phyloP scores from a whole-genome alignment of 2,329 filamentous ascomycete genomes.

The Trichophyton simii region DNA sequence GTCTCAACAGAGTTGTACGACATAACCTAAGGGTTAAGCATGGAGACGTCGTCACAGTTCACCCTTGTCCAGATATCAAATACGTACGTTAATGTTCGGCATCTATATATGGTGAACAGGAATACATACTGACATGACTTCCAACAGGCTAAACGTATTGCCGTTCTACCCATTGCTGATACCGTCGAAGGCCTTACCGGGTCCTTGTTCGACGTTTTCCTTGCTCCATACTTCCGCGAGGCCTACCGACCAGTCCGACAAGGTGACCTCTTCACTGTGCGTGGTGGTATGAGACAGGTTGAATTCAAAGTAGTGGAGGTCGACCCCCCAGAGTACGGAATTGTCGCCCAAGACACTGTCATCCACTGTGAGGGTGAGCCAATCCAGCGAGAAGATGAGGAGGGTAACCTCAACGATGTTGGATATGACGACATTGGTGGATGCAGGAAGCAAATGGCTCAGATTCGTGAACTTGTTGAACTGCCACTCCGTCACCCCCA shows the following conservation, averaged over 20 bases:
- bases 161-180: constrained; percentile 93
- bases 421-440: constrained; percentile 99
- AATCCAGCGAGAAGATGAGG: constrained; percentile 96
- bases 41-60: constrained; percentile 92
- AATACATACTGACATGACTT: constrained; percentile 14
- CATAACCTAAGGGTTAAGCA: constrained; percentile 98
- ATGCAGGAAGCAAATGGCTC: constrained; percentile 98
- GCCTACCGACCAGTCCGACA: constrained; percentile 94
- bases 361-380: constrained; percentile 97
- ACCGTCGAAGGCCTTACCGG: constrained; percentile 96
- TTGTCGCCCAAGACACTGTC: constrained; percentile 95
- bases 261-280: constrained; percentile 93
- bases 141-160: constrained; percentile 85
- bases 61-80: constrained; percentile 99
- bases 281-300: constrained; percentile 96
- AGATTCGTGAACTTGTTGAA: constrained; percentile 97
- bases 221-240: constrained; percentile 98
- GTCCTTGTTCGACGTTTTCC: constrained; percentile 96
- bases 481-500: constrained; percentile 91
- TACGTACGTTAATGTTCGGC: constrained; percentile 55
- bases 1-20: constrained; percentile 96
- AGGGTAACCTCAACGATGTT: constrained; percentile 98
- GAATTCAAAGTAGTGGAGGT: constrained; percentile 99
- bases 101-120: neutral
- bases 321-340: constrained; percentile 94